Evolutionary conservation across 2,329 filamentous ascomycete species (phyloP).

Genomic region (Knufia petricola): DNA sequence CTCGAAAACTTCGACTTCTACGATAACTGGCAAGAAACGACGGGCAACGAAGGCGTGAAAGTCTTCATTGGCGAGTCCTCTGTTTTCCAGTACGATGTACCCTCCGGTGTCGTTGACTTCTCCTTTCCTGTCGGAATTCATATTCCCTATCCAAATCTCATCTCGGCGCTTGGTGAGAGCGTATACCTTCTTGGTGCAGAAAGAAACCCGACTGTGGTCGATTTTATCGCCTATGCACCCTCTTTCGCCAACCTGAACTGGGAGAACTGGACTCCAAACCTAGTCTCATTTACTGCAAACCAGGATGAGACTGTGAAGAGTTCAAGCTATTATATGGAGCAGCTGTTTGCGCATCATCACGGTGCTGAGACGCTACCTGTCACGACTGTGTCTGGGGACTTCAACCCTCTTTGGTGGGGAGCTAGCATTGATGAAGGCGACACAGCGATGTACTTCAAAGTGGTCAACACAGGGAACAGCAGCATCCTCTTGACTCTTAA

Average conservation of each 20-base stretch:
- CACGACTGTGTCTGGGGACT: slow-evolving; percentile 18
- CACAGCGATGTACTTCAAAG: slow-evolving; percentile 14
- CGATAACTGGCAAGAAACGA: slow-evolving; percentile 30
- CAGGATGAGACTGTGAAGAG: slow-evolving; percentile 26
- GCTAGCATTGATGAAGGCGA: slow-evolving; percentile 12
- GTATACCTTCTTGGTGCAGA: slow-evolving; percentile 57
- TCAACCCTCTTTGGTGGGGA: slow-evolving; percentile 18
- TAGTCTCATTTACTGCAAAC: slow-evolving; percentile 26
- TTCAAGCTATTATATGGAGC: slow-evolving; percentile 30
- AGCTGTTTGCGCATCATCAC: slow-evolving; percentile 29
- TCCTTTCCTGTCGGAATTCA: slow-evolving; percentile 38
- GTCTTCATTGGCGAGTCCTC: slow-evolving; percentile 31
- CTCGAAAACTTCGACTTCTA: slow-evolving; percentile 34
- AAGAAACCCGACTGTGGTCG: slow-evolving; percentile 25
- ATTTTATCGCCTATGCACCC: slow-evolving; percentile 14
- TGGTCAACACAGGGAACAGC: slow-evolving; percentile 15
- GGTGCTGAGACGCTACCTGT: slow-evolving; percentile 27
- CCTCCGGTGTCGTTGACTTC: slow-evolving; percentile 44
- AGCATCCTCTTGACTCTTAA: slow-evolving; percentile 21
- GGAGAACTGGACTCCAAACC: slow-evolving; percentile 29
- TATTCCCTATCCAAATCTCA: slow-evolving; percentile 46
- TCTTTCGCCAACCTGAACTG: slow-evolving; percentile 18
- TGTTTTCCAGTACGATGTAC: slow-evolving; percentile 28
- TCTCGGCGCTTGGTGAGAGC: slow-evolving; percentile 54
- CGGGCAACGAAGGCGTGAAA: slow-evolving; percentile 24